phyloP scores from a whole-genome alignment of 768 basidiomycete species.

The Lactifluus volemus region DNA sequence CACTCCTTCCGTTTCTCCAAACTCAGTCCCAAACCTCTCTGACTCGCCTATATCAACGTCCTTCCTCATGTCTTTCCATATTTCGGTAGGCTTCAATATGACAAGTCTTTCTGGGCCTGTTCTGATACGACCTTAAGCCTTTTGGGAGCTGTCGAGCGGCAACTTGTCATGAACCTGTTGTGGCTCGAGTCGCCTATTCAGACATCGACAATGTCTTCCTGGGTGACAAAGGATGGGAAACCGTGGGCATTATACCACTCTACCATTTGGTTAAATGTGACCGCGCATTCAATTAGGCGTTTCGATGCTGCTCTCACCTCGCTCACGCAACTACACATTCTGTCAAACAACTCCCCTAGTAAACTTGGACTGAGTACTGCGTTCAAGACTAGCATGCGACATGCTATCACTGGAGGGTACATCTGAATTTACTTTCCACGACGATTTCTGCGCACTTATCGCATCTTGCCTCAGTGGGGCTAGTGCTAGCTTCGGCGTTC shows the following conservation, averaged over 20 bases:
- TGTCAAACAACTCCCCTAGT: constrained; percentile 42
- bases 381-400: constrained; percentile 72
- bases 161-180: constrained; percentile 78
- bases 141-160: constrained; percentile 69
- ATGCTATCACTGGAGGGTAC: constrained; percentile 85
- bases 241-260: constrained; percentile 35
- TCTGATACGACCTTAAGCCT: constrained; percentile 37
- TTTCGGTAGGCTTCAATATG: constrained; percentile 50
- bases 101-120: background rate
- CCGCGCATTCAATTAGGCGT: constrained; percentile 35
- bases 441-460: background rate
- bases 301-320: constrained; percentile 63
- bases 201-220: constrained; percentile 58
- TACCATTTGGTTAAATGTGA: constrained; percentile 3
- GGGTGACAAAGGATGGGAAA: constrained; percentile 69
- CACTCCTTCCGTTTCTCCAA: constrained; percentile 70
- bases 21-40: constrained; percentile 71
- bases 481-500: constrained; percentile 78
- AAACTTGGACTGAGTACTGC: constrained; percentile 63
- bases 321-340: constrained; percentile 60
- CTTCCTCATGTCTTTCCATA: constrained; percentile 84
- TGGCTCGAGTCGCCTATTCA: constrained; percentile 79
- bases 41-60: constrained; percentile 71
- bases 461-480: constrained; percentile 41
- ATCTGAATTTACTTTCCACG: constrained; percentile 17